A percentile compares a stretch with the other conserved stretches of the same genome.
These are phyloP conservation scores for Spergularia azorica DNA, from an alignment of 179 eudicot genomes.

Conservation along the genomic window DNA sequence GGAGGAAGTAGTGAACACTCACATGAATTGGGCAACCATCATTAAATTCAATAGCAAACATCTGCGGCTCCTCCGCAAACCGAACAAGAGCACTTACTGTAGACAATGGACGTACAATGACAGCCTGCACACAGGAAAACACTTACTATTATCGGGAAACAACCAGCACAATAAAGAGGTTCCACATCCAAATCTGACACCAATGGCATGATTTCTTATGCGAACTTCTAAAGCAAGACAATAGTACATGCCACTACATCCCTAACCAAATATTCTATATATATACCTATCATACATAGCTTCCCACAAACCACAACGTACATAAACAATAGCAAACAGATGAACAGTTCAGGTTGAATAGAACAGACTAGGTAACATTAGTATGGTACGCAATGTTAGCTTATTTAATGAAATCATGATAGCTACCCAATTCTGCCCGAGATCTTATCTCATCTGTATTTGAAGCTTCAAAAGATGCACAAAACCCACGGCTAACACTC, in stretches of 20 bases:
- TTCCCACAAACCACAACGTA: neutral
- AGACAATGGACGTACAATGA: slow-evolving; percentile 89
- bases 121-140: slow-evolving; percentile 62
- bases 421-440: too few relatives aligned
- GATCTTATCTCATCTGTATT: too few relatives aligned
- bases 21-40: slow-evolving; percentile 99
- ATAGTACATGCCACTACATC: neutral
- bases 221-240: neutral
- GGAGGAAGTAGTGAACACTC: slow-evolving; percentile 26
- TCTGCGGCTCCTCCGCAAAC: slow-evolving; percentile 98
- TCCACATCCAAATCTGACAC: neutral
- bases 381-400: neutral
- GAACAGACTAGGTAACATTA: neutral
- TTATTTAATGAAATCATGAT: neutral
- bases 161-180: slow-evolving; percentile 6
- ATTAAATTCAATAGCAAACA: slow-evolving; percentile 95
- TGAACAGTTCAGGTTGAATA: neutral
- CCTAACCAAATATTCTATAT: neutral
- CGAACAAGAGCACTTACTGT: slow-evolving; percentile 88
- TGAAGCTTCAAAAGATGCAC: too few relatives aligned
- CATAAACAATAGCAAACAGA: neutral
- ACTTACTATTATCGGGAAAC: slow-evolving; percentile 3
- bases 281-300: slow-evolving; percentile 1
- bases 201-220: neutral
- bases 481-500: too few relatives aligned